Base-by-base conservation (phyloP, 2,329 filamentous ascomycete species). In the Alternaria metachromatica region DNA sequence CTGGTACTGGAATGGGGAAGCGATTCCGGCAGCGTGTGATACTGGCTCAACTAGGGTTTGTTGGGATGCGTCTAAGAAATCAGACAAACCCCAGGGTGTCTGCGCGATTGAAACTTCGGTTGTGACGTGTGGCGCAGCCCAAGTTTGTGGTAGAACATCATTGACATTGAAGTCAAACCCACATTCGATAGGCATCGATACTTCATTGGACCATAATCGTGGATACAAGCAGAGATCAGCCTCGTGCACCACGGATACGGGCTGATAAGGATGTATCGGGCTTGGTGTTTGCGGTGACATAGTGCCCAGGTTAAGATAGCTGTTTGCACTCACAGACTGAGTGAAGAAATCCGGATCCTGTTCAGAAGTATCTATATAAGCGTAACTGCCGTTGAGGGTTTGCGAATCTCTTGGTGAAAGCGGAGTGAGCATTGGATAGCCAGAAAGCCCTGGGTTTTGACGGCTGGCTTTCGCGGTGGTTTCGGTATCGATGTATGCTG, bases 281-380 rank as follows among this genome's bases (percentile, higher is more conserved):
- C 74, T 72, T 10, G 77, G 77, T 21, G 77, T 79, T 12, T 74
- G 74, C 7, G 76, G 76, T 4, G 75, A 77, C 37, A 28, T 72
- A 55, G 20, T 69, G 67, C n/a, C 74, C 66, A 25, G 72, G 70
- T 44, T 56, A 60, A 15, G 66, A 58, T 68, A 73, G 43, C 28
- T 53, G 59, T 66, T 68, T 20, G 69, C 63, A 25, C 72, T 67
- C 20, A 69, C 68, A 8, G 59, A 62, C 10, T 64, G 65, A 10
- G 67, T 58, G 56, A 71, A 75, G 6, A 60, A 60, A 13, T n/a
- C 49, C 33, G 72, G 64, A 25, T 67, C 68, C 11, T 70, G 69
- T 23, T 77, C 75, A 3, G 70, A 68, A 53, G 68, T 74, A 37
- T 70, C 64, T 3, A 63, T 71, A 58, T 72, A 73, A 1, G 71